Conservation (phyloP, 192 early-diverging fungal species). For the Entomortierella beljakovae region DNA sequence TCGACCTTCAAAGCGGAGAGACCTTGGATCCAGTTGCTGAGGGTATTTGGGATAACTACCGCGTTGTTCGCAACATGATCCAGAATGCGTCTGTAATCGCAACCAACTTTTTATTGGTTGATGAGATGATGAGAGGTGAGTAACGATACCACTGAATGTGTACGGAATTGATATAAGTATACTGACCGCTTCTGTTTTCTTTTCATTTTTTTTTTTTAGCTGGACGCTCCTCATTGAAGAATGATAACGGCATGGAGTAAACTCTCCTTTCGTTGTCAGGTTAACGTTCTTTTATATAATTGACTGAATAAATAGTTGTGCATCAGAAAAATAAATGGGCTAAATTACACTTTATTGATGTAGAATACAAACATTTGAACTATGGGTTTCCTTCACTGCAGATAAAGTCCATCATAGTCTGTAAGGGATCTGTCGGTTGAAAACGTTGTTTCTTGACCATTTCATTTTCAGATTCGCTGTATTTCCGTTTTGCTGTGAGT, state of each 20-base stretch:
- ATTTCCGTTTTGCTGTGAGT: constrained; percentile 16
- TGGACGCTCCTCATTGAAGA: constrained; percentile 49
- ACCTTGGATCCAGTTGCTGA: constrained; percentile 90
- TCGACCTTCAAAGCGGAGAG: constrained; percentile 95
- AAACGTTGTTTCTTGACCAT: constrained; percentile 1
- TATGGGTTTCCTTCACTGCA: not conserved
- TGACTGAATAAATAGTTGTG: constrained; percentile 13
- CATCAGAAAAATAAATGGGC: not conserved
- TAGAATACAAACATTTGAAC: not conserved
- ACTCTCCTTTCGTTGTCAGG: too few relatives aligned
- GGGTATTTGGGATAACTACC: constrained; percentile 99
- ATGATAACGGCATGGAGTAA: constrained; percentile 51
- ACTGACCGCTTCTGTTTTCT: not conserved
- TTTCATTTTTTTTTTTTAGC: constrained; percentile 9
- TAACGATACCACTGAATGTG: not conserved
- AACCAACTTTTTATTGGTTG: constrained; percentile 96
- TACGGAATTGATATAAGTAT: too few relatives aligned
- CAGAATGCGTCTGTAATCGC: constrained; percentile 95
- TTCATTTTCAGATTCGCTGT: not conserved
- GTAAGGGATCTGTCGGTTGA: constrained; percentile 1
- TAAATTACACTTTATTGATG: not conserved
- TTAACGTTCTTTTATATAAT: too few relatives aligned
- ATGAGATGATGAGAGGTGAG: constrained; percentile 96
- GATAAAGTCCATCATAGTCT: constrained; percentile 1
- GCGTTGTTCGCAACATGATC: constrained; percentile 95